Conservation (phyloP, 805 yeast species). For the Kregervanrija delftensis region DNA sequence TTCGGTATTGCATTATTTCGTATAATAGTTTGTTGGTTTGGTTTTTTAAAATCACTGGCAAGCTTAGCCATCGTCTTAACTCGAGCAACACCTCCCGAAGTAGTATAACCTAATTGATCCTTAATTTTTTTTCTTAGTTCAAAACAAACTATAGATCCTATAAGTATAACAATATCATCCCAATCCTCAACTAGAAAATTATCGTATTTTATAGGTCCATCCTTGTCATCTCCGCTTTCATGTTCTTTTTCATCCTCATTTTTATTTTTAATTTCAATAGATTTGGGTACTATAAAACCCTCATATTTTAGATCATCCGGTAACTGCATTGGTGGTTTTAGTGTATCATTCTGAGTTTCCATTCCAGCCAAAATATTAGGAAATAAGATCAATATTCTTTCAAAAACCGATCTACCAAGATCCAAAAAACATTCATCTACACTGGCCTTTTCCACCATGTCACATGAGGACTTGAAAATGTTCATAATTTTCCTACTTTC, state of each 20-base stretch:
- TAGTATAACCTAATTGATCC: conserved; percentile 63
- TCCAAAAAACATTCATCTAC: conserved; percentile 92
- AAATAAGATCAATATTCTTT: conserved; percentile 33
- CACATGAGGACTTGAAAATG: conserved; percentile 55
- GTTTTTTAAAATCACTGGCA: conserved; percentile 81
- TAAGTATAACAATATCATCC: conserved; percentile 69
- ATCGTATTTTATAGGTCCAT: not conserved
- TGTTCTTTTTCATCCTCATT: conserved; percentile 2
- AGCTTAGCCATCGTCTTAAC: conserved; percentile 77
- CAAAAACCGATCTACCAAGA: conserved; percentile 58
- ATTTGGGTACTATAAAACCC: conserved; percentile 22
- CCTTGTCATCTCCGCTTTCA: conserved; percentile 13
- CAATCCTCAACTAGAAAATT: conserved; percentile 40
- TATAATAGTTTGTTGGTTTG: conserved; percentile 78
- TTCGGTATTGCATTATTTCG: conserved; percentile 37
- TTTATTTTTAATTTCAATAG: conserved; percentile 16
- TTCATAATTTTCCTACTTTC: conserved; percentile 76
- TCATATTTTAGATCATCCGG: conserved; percentile 21
- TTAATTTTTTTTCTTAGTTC: conserved; percentile 49
- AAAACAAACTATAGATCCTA: conserved; percentile 58
- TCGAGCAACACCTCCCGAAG: conserved; percentile 82
- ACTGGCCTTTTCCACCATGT: conserved; percentile 83
- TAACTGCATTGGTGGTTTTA: conserved; percentile 40
- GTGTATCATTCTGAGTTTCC: conserved; percentile 11
- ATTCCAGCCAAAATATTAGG: conserved; percentile 35